Evolutionary conservation across 331 rosid genomes (phyloP), one percentile per base, ranked within the genome.

Genomic region (Erythrophleum ivorense): DNA sequence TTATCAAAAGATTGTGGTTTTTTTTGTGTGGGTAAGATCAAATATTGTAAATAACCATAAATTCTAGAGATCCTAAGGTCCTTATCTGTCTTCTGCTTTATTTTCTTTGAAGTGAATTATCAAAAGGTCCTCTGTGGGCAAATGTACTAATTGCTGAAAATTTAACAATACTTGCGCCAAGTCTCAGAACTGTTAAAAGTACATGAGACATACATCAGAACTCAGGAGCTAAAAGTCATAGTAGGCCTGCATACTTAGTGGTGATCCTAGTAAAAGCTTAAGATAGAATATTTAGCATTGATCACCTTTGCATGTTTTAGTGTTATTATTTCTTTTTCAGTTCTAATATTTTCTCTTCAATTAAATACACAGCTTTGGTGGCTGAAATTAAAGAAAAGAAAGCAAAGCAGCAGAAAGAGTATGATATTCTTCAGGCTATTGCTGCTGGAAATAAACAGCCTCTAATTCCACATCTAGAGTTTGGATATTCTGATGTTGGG

Each of bases 321-420:
- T 76, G 15, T 19, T 36, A 49, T 75, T 54, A 46, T n/a, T 7
- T n/a, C 48, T 76, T 29, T 50, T 80, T 59, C 55, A 21, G 80
- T 74, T 75, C 73, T 74, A 78, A 80, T 78, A 71, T 58, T 84
- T 43, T 52, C 6, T 80, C 63, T 67, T 68, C 53, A 78, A 75
- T 69, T 80, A 55, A 82, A 80, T 76, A 19, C 65, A 67, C 90
- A 93, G 98, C 89, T 80, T 84, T 93, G 89, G 92, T 91, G 78
- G 76, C 91, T 64, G 98, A 91, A 88, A 93, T 93, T 81, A 93
- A 89, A 89, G 98, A 91, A 75, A 77, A 84, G 80, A 93, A 93
- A 87, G 98, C 90, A 78, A 86, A 81, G 54, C 92, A 89, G 84
- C 97, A 93, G 86, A 86, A 90, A 77, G 97, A 93, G 80, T 90